These are phyloP conservation scores for Solanum aculeatissimum DNA, from an alignment of 305 asterid species.

Conservation along the genomic window DNA sequence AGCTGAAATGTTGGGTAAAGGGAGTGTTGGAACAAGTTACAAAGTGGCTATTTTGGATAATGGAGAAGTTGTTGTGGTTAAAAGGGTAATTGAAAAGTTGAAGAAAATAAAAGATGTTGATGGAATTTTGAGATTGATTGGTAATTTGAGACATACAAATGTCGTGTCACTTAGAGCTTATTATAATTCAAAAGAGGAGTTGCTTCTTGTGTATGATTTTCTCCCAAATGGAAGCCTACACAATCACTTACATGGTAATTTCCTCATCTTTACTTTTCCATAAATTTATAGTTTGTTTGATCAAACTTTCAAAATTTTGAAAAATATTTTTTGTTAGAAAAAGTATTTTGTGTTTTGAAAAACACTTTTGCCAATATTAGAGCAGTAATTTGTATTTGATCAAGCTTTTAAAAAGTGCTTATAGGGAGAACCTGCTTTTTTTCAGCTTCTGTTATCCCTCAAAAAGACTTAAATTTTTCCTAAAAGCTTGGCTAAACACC, in stretches of 20 bases:
- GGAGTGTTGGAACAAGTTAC: slow-evolving; percentile 23
- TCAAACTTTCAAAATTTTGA: background rate
- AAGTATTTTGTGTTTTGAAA: background rate
- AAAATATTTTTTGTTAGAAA: background rate
- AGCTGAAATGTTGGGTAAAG: slow-evolving; percentile 30
- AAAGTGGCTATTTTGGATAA: slow-evolving; percentile 18
- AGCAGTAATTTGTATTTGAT: background rate
- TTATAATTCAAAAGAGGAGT: slow-evolving; percentile 20
- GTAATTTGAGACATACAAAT: slow-evolving; percentile 19
- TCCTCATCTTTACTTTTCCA: background rate
- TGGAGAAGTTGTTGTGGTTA: slow-evolving; percentile 22
- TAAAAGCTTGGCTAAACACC: background rate
- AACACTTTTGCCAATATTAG: background rate
- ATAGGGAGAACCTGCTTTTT: fast-evolving
- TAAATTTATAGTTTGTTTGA: background rate
- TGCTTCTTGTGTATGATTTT: slow-evolving; percentile 31
- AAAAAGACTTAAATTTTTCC: background rate
- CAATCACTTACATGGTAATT: slow-evolving; percentile 23
- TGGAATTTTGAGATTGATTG: slow-evolving; percentile 13
- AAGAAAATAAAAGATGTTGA: slow-evolving; percentile 14
- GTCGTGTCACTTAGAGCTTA: slow-evolving; percentile 22
- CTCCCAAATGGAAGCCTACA: slow-evolving; percentile 25
- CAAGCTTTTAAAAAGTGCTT: background rate
- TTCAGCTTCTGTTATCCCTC: background rate
- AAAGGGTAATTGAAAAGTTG: slow-evolving; percentile 15